Percentiles rank a stretch among this genome's conserved stretches.
These are phyloP conservation scores for Penicillium odoratum DNA, from an alignment of 495 filamentous ascomycete species.

Conservation along the genomic window DNA sequence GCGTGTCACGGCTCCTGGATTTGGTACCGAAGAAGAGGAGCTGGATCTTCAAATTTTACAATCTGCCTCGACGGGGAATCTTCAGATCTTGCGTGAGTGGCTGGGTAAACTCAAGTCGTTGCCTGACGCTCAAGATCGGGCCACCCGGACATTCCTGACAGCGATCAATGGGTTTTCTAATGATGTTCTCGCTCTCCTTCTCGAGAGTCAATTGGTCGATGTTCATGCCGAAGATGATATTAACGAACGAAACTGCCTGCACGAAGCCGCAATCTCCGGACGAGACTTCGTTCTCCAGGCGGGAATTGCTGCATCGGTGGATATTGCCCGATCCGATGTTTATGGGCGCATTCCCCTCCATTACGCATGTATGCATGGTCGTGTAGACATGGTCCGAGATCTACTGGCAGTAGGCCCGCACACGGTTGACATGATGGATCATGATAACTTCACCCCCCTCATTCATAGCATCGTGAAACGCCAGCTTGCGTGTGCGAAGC, in stretches of 20 bases:
- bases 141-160: slow-evolving; percentile 85
- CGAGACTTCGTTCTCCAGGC: slow-evolving; percentile 72
- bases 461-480: slow-evolving; percentile 92
- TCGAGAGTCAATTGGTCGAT: slow-evolving; percentile 80
- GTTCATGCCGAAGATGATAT: slow-evolving; percentile 92
- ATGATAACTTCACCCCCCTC: slow-evolving; percentile 95
- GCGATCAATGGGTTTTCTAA: slow-evolving; percentile 84
- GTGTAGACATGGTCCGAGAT: slow-evolving; percentile 76
- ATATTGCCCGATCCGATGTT: slow-evolving; percentile 79
- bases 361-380: slow-evolving; percentile 94
- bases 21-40: slow-evolving; percentile 79
- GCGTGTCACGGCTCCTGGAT: slow-evolving; percentile 59
- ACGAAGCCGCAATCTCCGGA: slow-evolving; percentile 91
- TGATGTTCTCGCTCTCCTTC: slow-evolving; percentile 68
- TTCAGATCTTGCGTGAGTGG: slow-evolving; percentile 62
- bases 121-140: slow-evolving; percentile 64
- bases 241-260: slow-evolving; percentile 93
- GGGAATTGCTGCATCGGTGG: slow-evolving; percentile 68
- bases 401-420: slow-evolving; percentile 60
- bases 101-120: slow-evolving; percentile 53
- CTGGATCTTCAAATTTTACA: slow-evolving; percentile 86
- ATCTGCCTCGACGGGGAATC: slow-evolving; percentile 75
- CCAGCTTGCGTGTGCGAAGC: slow-evolving; percentile 73
- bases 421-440: slow-evolving; percentile 84
- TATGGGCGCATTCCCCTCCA: slow-evolving; percentile 93